phyloP scores from a whole-genome alignment of 2,329 filamentous ascomycete species.

The Dryadomyces sulphureus region DNA sequence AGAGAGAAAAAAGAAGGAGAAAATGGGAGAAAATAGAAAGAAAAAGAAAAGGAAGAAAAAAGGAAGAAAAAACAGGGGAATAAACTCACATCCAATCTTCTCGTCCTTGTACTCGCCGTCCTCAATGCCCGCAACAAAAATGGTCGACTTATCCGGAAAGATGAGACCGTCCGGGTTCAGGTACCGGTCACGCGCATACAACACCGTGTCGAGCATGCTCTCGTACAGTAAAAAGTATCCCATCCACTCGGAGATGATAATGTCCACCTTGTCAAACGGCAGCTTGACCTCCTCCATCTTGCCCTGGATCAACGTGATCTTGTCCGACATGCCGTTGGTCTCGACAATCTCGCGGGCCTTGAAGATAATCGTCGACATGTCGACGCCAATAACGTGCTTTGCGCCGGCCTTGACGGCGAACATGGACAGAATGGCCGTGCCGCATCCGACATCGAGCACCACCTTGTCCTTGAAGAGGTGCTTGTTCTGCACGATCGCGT shows the following conservation, averaged over 20 bases:
- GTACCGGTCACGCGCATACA: constrained; percentile 91
- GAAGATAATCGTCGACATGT: constrained; percentile 99
- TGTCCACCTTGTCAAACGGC: constrained; percentile 91
- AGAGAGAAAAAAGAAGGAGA: too few relatives aligned
- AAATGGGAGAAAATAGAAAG: too few relatives aligned
- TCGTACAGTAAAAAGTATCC: constrained; percentile 98
- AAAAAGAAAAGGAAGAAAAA: too few relatives aligned
- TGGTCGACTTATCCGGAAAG: constrained; percentile 97
- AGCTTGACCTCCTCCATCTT: constrained; percentile 99
- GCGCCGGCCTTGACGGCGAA: constrained; percentile 93
- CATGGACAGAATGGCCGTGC: constrained; percentile 97
- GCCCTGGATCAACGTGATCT: constrained; percentile 94
- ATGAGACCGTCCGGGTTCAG: constrained; percentile 77
- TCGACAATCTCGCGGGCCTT: constrained; percentile 94
- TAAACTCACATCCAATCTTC: constrained; percentile 86
- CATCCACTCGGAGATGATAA: constrained; percentile 99
- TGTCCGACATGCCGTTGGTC: constrained; percentile 80
- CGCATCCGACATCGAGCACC: constrained; percentile 93
- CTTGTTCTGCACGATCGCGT: constrained; percentile 92
- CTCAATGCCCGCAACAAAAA: constrained; percentile 93
- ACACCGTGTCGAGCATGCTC: constrained; percentile 95
- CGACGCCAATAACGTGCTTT: constrained; percentile 96
- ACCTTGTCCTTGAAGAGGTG: constrained; percentile 85
- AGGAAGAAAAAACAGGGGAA: not conserved
- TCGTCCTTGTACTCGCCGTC: constrained; percentile 99